A percentile compares a stretch with the other conserved stretches of the same genome.
phyloP scores from a whole-genome alignment of 2,329 filamentous ascomycete genomes.

The Madurella mycetomatis region DNA sequence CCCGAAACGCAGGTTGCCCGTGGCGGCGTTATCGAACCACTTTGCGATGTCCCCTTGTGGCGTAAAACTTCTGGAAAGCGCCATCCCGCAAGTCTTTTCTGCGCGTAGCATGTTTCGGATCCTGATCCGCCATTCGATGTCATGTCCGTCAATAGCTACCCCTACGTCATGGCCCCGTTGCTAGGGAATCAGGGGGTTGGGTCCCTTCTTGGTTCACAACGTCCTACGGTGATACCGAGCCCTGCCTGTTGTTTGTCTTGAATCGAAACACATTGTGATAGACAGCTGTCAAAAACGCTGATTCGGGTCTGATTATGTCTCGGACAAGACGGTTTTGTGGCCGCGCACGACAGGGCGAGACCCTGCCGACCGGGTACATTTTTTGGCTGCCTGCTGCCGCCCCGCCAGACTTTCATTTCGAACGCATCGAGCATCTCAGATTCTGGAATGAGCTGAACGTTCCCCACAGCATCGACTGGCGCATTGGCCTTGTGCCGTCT shows the following conservation, averaged over 20 bases:
- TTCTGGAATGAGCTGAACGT: too few species aligned
- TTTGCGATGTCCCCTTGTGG: not conserved
- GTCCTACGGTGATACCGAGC: too few species aligned
- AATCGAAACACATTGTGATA: too few species aligned
- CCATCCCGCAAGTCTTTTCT: not conserved
- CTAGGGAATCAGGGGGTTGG: too few species aligned
- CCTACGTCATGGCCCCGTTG: too few species aligned
- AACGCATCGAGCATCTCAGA: too few species aligned
- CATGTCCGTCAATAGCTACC: too few species aligned
- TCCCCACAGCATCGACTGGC: too few species aligned
- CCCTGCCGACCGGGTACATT: not conserved
- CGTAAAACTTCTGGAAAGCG: conserved; percentile 5
- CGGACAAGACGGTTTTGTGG: not conserved
- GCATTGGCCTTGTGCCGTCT: too few species aligned
- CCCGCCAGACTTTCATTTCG: not conserved
- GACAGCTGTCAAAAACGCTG: not conserved
- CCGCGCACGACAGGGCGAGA: not conserved
- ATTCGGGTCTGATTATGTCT: not conserved
- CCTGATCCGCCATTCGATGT: not conserved
- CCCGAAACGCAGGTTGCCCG: too few species aligned
- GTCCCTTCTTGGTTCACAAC: too few species aligned
- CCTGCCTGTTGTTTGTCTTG: too few species aligned
- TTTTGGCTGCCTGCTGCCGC: conserved; percentile 6
- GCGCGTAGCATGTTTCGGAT: not conserved
- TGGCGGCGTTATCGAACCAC: not conserved